Conservation (phyloP, 1,284 basidiomycete species). For the Cryptococcus depauperatus region DNA sequence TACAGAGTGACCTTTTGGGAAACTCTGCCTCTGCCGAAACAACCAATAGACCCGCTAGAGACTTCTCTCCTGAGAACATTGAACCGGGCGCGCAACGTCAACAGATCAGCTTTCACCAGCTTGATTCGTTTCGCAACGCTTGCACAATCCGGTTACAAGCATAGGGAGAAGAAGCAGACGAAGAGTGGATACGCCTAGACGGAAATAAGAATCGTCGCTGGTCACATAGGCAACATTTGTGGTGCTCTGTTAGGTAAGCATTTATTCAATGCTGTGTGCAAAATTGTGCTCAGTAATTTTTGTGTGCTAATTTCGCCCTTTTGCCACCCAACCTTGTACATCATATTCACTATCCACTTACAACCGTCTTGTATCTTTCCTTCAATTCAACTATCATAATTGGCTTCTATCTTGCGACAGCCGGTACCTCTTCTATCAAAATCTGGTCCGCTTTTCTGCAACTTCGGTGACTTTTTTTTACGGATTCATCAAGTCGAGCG, state of each 20-base stretch:
- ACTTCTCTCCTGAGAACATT: neutral
- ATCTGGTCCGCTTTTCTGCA: neutral
- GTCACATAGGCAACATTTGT: no score
- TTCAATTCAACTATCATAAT: neutral
- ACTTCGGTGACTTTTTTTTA: no score
- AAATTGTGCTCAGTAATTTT: no score
- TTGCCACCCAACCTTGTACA: constrained; percentile 1
- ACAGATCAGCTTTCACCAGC: neutral
- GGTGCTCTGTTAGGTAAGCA: no score
- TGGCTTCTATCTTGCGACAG: neutral
- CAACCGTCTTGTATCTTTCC: neutral
- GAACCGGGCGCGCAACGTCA: neutral
- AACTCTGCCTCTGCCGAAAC: constrained; percentile 11
- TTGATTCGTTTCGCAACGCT: neutral
- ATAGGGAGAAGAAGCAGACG: no score
- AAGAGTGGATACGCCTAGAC: no score
- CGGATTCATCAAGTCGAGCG: constrained; percentile 16
- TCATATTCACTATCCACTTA: neutral
- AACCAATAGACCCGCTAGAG: neutral
- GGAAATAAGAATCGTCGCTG: no score
- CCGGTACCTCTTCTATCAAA: neutral
- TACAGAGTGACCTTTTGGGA: constrained; percentile 8
- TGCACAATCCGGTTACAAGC: neutral
- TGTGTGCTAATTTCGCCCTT: neutral
- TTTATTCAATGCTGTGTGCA: no score